Conservation (phyloP, 2,329 filamentous ascomycete genomes). For the Penicillium sp. region DNA sequence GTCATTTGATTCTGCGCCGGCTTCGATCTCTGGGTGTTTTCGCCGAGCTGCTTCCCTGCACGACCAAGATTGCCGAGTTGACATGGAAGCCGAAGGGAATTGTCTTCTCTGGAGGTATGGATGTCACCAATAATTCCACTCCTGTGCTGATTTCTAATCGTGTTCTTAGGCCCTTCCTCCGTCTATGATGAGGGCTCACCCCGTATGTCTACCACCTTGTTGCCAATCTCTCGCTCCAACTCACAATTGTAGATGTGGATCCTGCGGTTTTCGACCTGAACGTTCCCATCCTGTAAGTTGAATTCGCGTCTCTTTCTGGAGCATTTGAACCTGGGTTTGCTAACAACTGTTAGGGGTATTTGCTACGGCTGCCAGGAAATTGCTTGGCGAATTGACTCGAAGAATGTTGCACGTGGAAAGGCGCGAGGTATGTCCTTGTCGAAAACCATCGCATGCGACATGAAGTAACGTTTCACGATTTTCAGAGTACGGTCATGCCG, state of each 20-base stretch:
- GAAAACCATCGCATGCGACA: background rate
- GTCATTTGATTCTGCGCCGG: conserved; percentile 66
- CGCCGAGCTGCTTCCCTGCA: conserved; percentile 83
- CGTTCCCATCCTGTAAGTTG: conserved; percentile 55
- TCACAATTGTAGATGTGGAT: conserved; percentile 54
- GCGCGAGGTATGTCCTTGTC: conserved; percentile 37
- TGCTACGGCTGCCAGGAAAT: conserved; percentile 62
- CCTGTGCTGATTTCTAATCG: conserved; percentile 4
- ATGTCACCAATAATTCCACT: background rate
- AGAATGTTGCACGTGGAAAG: conserved; percentile 63
- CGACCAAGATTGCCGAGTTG: conserved; percentile 70
- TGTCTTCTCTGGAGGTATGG: conserved; percentile 57
- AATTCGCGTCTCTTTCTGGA: conserved; percentile 52
- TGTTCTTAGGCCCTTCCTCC: conserved; percentile 54
- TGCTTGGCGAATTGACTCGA: conserved; percentile 59
- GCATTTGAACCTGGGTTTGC: conserved; percentile 46
- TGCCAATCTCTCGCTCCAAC: conserved; percentile 2
- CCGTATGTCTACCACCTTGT: conserved; percentile 29
- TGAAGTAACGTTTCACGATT: conserved; percentile 2
- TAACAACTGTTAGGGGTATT: conserved; percentile 23
- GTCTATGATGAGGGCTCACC: conserved; percentile 75
- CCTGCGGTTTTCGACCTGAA: conserved; percentile 71
- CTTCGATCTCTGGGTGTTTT: conserved; percentile 75
- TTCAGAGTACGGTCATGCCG: conserved; percentile 63
- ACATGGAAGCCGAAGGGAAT: conserved; percentile 77